Percentiles rank a stretch among this genome's conserved stretches.
phyloP scores from a whole-genome alignment of 768 basidiomycete genomes.

The Brasilioporus rufonigricans region DNA sequence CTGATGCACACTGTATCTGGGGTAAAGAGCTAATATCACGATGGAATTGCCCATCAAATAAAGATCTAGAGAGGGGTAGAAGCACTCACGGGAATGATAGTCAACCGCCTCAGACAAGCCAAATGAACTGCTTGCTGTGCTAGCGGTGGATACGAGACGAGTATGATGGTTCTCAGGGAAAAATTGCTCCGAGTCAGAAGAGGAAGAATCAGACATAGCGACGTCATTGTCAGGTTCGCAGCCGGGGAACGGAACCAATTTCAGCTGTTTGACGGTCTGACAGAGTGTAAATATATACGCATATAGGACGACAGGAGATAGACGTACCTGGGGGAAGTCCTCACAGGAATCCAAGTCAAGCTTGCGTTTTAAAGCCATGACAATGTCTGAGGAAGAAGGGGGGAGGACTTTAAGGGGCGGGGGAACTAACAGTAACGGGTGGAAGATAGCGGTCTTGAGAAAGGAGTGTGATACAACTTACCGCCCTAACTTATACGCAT shows the following conservation, averaged over 20 bases:
- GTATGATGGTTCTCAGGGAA: slow-evolving; percentile 52
- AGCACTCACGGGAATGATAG: slow-evolving; percentile 46
- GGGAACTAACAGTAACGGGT: slow-evolving; percentile 2
- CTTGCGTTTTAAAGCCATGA: slow-evolving; percentile 78
- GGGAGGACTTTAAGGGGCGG: slow-evolving; percentile 1
- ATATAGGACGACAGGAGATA: slow-evolving; percentile 12
- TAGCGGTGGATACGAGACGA: slow-evolving; percentile 64
- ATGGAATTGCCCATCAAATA: background rate
- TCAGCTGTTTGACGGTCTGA: slow-evolving; percentile 66
- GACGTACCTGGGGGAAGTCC: slow-evolving; percentile 45
- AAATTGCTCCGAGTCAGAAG: slow-evolving; percentile 58
- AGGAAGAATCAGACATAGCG: slow-evolving; percentile 59
- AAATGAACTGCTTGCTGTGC: slow-evolving; percentile 50
- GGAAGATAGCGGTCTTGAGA: slow-evolving; percentile 23
- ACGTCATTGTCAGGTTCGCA: slow-evolving; percentile 61
- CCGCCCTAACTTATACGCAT: slow-evolving; percentile 33
- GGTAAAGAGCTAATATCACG: slow-evolving; percentile 42
- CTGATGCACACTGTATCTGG: slow-evolving; percentile 63
- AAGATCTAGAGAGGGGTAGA: background rate
- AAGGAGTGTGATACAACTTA: slow-evolving; percentile 18
- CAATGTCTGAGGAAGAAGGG: slow-evolving; percentile 9
- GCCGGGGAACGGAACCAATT: slow-evolving; percentile 74
- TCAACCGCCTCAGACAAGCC: slow-evolving; percentile 47
- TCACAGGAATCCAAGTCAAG: slow-evolving; percentile 58
- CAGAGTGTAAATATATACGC: slow-evolving; percentile 16